Evolutionary conservation across 257 asterid genomes (phyloP).

Genomic region (Jasminum sambac): DNA sequence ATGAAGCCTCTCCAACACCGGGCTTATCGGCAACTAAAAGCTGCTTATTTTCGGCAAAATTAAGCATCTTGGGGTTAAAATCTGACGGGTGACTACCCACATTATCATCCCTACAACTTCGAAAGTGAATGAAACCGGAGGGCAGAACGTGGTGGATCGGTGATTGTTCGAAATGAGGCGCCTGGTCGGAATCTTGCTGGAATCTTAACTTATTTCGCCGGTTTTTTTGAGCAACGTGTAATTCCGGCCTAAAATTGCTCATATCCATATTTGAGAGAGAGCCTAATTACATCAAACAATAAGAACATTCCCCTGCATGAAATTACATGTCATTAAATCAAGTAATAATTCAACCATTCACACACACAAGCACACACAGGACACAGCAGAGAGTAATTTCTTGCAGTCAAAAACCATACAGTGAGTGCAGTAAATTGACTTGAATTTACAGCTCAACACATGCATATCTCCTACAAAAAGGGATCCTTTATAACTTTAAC

Average conservation of each 20-base stretch:
- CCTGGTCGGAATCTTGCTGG: constrained; percentile 30
- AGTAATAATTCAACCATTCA: background rate
- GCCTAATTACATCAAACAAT: background rate
- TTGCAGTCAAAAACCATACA: constrained; percentile 19
- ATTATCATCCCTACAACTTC: constrained; percentile 29
- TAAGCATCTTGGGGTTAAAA: constrained; percentile 38
- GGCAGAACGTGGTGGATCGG: constrained; percentile 18
- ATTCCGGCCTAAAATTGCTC: constrained; percentile 43
- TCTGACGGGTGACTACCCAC: constrained; percentile 34
- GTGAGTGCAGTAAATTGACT: constrained; percentile 26
- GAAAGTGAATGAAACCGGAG: constrained; percentile 30
- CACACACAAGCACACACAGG: too few relatives aligned
- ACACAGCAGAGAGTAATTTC: constrained; percentile 1
- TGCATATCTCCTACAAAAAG: background rate
- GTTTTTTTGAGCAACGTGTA: constrained; percentile 77
- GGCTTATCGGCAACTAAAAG: constrained; percentile 17
- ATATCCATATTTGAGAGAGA: constrained; percentile 37
- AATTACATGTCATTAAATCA: background rate
- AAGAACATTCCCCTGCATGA: background rate
- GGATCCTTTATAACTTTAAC: constrained; percentile 11
- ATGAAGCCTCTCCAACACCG: constrained; percentile 9
- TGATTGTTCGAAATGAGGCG: constrained; percentile 26
- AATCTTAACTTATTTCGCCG: constrained; percentile 63
- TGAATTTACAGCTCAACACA: constrained; percentile 35
- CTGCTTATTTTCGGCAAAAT: constrained; percentile 25